phyloP scores from a whole-genome alignment of 192 early-diverging fungal species.

The Irineochytrium annulatum region DNA sequence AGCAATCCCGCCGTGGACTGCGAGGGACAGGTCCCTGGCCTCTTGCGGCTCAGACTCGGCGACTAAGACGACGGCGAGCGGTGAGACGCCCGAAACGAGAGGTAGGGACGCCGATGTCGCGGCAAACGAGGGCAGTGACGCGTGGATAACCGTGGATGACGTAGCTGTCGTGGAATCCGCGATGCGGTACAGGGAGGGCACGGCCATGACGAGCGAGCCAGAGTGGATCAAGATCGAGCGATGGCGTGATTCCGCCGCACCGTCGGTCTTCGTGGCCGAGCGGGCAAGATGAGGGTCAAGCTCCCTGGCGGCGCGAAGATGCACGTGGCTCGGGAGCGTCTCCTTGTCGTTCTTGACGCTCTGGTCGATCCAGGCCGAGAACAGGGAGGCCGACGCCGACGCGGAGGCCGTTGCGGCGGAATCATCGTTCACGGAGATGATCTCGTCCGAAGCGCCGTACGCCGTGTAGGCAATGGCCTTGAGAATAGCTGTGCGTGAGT shows the following conservation, averaged over 20 bases:
- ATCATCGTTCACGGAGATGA: neutral
- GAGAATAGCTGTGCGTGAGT: too few relatives aligned
- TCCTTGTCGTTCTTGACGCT: conserved; percentile 17
- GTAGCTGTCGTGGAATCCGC: neutral
- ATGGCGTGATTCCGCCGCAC: too few relatives aligned
- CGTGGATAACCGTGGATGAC: conserved; percentile 12
- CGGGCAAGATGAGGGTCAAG: neutral
- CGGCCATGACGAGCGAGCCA: conserved; percentile 24
- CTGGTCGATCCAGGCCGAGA: neutral
- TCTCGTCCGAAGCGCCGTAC: neutral
- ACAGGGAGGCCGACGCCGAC: neutral
- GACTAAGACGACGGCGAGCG: conserved; percentile 68
- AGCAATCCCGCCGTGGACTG: conserved; percentile 67
- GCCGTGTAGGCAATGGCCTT: conserved; percentile 3
- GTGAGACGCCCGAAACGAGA: conserved; percentile 68
- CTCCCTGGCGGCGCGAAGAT: neutral
- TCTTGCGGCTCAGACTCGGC: conserved; percentile 74
- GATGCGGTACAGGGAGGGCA: conserved; percentile 25
- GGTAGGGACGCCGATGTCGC: conserved; percentile 23
- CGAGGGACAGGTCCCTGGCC: conserved; percentile 72
- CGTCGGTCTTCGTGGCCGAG: neutral
- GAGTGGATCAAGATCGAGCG: conserved; percentile 16
- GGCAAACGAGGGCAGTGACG: conserved; percentile 49
- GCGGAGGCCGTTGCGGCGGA: neutral
- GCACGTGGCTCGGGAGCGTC: conserved; percentile 9